Base-by-base conservation (phyloP, 257 asterid genomes). In the Dorcoceras hygrometricum region DNA sequence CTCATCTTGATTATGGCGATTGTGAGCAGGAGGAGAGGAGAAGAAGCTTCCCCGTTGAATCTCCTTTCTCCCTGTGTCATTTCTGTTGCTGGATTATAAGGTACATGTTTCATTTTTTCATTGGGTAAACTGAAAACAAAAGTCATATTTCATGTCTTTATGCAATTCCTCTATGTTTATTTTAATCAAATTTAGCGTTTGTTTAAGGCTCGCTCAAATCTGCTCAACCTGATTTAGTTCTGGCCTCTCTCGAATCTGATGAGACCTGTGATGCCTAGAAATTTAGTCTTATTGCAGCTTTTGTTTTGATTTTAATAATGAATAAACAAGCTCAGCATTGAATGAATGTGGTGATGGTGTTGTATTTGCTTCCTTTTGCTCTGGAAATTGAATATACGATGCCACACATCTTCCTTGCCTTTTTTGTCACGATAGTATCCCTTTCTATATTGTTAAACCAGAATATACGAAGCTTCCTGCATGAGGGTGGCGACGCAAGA, bases 241-340 rank as follows among this genome's bases (percentile, higher is more conserved):
- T 90, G 61, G 97, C 97, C 9, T 77, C 97, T 8, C 81, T 76
- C 1, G 89, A 85, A 73, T n/a, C 76, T 16, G 86, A 65, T 6
- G 91, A 82, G 57, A 69, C 62, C 1, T 87, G 79, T 23, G 91
- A 80, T 54, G 93, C 90, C 1, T 89, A 77, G 76, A n/a, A n/a
- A 56, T 32, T 1, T 10, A 8, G 5, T 14, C 11, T 3, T 24
- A n/a, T n/a, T 48, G 65, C 19, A 12, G 6, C 3, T 39, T 39
- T 39, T n/a, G n/a, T n/a, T n/a, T n/a, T n/a, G n/a, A n/a, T n/a
- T n/a, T n/a, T n/a, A n/a, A n/a, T n/a, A n/a, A n/a, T n/a, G n/a
- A 39, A 39, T 14, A 29, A 5, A 12, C 3, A 67, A 72, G n/a
- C n/a, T 76, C 58, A 71, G 63, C n/a, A 19, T 1, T 12, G 7